Base-by-base conservation (phyloP, 345 rosid genomes). In the Euphorbia lathyris region DNA sequence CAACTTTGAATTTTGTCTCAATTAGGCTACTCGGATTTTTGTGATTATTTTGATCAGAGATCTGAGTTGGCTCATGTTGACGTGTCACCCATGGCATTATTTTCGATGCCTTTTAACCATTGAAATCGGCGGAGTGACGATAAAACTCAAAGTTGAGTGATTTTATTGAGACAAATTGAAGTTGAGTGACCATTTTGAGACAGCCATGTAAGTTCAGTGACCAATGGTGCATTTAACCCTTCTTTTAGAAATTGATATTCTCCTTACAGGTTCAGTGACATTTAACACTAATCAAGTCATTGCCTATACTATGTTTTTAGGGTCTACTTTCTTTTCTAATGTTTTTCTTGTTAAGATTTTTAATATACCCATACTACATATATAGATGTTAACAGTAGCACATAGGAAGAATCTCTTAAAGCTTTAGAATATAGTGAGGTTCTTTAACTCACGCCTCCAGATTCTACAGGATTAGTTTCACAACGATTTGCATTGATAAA, bases 341-440 rank as follows among this genome's bases (percentile, higher is more conserved):
- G 5, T 11, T 43, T 47, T 65, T 47, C 40, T 27, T 47, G 13
- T 57, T 1, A 47, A 50, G 9, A 47, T 29, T 9, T 7, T 30
- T 4, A 29, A 19, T 27, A 3, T 65, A 9, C 23, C n/a, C 10
- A 11, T 30, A 10, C 47, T 5, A n/a, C 8, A 12, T 4, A 20
- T n/a, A 40, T 42, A 42, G 48, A 20, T 42, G 11, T 27, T 13
- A 63, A 30, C 34, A 34, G n/a, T n/a, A n/a, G 51, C 19, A 14
- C 42, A 48, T 27, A 10, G 17, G 29, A 48, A 48, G 55, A 7
- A 65, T 19, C 20, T 47, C 42, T 42, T 65, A 65, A 65, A n/a
- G 68, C 68, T 65, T 65, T 65, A 65, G 57, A 65, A 16, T 48
- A 42, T 47, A 30, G 68, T 19, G 4, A 48, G 40, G 57, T 26